A percentile compares a stretch with the other conserved stretches of the same genome.
phyloP scores from a whole-genome alignment of 2,329 filamentous ascomycete species.

The Tolypocladium endophyticum region DNA sequence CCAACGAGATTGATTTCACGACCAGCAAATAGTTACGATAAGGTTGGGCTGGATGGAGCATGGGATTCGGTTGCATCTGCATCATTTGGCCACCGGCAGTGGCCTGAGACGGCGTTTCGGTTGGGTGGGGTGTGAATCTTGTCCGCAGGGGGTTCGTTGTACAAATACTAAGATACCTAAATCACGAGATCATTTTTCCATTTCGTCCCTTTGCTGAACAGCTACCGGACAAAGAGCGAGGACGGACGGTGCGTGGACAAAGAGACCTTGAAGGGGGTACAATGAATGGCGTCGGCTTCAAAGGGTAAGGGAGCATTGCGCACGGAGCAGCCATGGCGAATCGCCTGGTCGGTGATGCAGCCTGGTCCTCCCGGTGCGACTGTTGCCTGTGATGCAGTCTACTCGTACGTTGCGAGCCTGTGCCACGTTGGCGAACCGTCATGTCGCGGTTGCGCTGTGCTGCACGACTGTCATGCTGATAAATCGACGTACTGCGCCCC shows the following conservation, averaged over 20 bases:
- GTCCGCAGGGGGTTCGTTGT: neutral
- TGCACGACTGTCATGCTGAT: too few relatives aligned
- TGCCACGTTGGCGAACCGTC: too few relatives aligned
- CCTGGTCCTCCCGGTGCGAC: neutral
- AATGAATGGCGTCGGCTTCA: neutral
- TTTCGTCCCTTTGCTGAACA: neutral
- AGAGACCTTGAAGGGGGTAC: neutral
- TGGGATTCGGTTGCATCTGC: neutral
- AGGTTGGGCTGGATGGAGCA: neutral
- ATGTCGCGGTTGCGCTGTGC: too few relatives aligned
- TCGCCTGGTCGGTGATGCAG: neutral
- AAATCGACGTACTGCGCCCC: neutral
- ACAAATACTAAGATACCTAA: neutral
- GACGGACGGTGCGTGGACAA: neutral
- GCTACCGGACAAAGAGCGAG: neutral
- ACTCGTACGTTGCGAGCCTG: too few relatives aligned
- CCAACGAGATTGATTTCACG: conserved; percentile 79
- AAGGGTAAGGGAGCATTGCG: neutral
- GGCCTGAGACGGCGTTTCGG: neutral
- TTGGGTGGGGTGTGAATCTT: neutral
- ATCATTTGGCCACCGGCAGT: neutral
- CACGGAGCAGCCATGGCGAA: neutral
- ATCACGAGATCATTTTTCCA: neutral
- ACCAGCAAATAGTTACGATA: conserved; percentile 39
- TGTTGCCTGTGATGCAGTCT: neutral